Evolutionary conservation across 495 filamentous ascomycete species (phyloP).

Genomic region (Penicillium angulare): DNA sequence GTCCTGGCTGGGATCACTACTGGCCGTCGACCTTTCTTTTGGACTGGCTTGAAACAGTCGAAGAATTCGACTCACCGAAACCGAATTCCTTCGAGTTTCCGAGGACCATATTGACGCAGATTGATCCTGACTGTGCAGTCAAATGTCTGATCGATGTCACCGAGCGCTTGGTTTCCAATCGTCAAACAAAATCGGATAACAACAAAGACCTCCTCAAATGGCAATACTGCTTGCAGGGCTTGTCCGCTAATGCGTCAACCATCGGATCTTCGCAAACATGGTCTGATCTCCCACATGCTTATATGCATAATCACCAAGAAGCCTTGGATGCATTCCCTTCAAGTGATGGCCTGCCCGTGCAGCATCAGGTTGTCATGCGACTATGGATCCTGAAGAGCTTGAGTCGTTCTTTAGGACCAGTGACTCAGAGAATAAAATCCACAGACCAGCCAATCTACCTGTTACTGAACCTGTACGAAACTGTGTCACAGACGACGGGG

Average conservation of each 20-base stretch:
- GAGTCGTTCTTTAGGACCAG: constrained; percentile 20
- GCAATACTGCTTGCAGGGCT: constrained; percentile 27
- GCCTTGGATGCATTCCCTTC: not conserved
- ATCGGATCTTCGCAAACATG: constrained; percentile 28
- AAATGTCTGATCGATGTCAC: constrained; percentile 34
- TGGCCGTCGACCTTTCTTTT: constrained; percentile 33
- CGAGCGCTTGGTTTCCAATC: constrained; percentile 20
- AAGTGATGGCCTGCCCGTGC: not conserved
- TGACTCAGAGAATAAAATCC: constrained; percentile 10
- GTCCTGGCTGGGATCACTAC: constrained; percentile 3
- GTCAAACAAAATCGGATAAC: constrained; percentile 11
- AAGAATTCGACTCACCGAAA: constrained; percentile 1
- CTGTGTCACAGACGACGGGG: constrained; percentile 2
- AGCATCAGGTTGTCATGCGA: constrained; percentile 33
- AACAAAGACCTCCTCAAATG: constrained; percentile 30
- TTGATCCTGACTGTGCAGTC: constrained; percentile 25
- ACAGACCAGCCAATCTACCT: constrained; percentile 26
- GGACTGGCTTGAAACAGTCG: constrained; percentile 21
- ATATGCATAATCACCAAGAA: not conserved
- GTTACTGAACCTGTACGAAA: constrained; percentile 35
- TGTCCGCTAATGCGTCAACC: constrained; percentile 17
- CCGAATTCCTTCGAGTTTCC: constrained; percentile 11
- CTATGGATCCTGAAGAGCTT: constrained; percentile 39
- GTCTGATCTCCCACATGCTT: constrained; percentile 18
- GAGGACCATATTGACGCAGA: constrained; percentile 17